phyloP scores from a whole-genome alignment of 2,329 filamentous ascomycete species.

The Ramularia endophylla region DNA sequence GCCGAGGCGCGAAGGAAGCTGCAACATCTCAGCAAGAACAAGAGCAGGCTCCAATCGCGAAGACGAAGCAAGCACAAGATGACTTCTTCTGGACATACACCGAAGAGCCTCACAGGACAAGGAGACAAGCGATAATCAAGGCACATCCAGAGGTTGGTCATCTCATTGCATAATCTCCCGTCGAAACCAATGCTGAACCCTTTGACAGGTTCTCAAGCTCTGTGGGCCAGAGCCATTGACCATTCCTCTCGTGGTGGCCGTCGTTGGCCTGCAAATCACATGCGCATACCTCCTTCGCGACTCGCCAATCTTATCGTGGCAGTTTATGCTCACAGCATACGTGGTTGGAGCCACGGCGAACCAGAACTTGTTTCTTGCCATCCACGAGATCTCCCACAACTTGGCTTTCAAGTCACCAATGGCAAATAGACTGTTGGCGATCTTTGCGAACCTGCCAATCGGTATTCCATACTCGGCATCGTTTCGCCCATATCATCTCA shows the following conservation, averaged over 20 bases:
- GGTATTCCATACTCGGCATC: conserved; percentile 93
- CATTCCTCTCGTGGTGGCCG: conserved; percentile 81
- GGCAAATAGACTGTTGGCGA: conserved; percentile 79
- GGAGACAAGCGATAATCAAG: conserved; percentile 92
- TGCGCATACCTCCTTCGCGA: conserved; percentile 72
- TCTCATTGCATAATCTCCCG: neutral
- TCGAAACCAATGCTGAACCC: conserved; percentile 1
- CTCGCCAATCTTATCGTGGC: conserved; percentile 73
- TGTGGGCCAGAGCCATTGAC: conserved; percentile 94
- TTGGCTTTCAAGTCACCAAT: conserved; percentile 78
- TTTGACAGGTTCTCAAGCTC: conserved; percentile 77
- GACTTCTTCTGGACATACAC: conserved; percentile 99
- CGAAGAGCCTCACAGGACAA: conserved; percentile 89
- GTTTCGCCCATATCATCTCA: conserved; percentile 95
- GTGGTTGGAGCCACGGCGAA: conserved; percentile 90
- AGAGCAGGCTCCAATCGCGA: conserved; percentile 12
- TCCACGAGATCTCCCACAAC: conserved; percentile 98
- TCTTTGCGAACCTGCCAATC: conserved; percentile 93
- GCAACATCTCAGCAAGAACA: conserved; percentile 3
- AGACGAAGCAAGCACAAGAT: conserved; percentile 32
- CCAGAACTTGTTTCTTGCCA: conserved; percentile 97
- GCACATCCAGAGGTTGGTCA: conserved; percentile 79
- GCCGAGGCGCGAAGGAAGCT: conserved; percentile 1
- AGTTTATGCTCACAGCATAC: conserved; percentile 83
- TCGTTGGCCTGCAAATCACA: conserved; percentile 74